A percentile compares a stretch with the other conserved stretches of the same genome.
Evolutionary conservation across 306 rosid species (phyloP).

Genomic region (Dryas drummondii): DNA sequence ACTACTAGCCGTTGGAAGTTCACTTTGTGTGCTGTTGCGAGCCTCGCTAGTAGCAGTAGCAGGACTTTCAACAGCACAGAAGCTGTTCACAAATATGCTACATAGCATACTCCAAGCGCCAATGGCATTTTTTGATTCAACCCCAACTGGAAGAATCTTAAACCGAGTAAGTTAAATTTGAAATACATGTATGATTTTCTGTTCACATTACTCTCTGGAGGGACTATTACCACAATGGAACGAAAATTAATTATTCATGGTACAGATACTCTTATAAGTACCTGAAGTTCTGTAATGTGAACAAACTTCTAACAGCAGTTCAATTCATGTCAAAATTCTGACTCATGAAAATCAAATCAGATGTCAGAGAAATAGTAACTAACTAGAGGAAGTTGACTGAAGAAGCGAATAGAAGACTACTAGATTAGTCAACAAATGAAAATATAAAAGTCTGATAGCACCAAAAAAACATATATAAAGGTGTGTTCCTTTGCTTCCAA

Average conservation of each 20-base stretch:
- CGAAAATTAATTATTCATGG: not conserved
- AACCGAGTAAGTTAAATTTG: slow-evolving; percentile 62
- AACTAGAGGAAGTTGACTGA: not conserved
- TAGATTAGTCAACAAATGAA: not conserved
- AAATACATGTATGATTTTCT: not conserved
- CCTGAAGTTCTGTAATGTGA: no score
- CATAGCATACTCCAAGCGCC: slow-evolving; percentile 74
- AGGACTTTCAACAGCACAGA: slow-evolving; percentile 81
- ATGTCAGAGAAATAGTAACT: not conserved
- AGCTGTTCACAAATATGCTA: slow-evolving; percentile 74
- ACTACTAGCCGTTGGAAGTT: slow-evolving; percentile 66
- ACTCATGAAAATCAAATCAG: not conserved
- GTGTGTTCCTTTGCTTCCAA: not conserved
- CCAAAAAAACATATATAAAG: no score
- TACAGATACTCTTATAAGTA: not conserved
- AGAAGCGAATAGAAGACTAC: not conserved
- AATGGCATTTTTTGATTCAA: slow-evolving; percentile 92
- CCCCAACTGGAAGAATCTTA: slow-evolving; percentile 96
- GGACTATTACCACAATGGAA: not conserved
- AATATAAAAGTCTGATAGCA: not conserved
- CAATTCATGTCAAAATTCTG: not conserved
- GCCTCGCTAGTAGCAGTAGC: slow-evolving; percentile 53
- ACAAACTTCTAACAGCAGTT: no score
- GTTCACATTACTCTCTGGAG: not conserved
- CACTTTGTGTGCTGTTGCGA: slow-evolving; percentile 65